These are phyloP conservation scores for Cryoendolithus antarcticus DNA, from an alignment of 2,329 filamentous ascomycete genomes.

Conservation along the genomic window DNA sequence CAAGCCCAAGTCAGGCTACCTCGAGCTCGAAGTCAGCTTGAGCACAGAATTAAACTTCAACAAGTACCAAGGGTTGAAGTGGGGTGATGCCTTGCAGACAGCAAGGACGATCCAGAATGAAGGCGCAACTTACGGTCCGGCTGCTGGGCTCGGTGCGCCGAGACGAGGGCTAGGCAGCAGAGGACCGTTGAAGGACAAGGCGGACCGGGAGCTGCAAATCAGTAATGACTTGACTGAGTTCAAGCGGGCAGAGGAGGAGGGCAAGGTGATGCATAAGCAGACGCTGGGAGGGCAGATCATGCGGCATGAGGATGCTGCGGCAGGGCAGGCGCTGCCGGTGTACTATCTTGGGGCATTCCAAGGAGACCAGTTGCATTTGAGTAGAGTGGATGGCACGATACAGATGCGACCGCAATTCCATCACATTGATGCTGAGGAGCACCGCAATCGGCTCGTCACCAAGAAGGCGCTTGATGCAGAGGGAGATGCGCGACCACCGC, in stretches of 20 bases:
- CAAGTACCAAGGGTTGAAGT: slow-evolving; percentile 65
- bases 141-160: slow-evolving; percentile 29
- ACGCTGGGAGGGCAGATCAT: slow-evolving; percentile 75
- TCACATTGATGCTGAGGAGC: slow-evolving; percentile 74
- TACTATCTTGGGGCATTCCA: slow-evolving; percentile 93
- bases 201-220: slow-evolving; percentile 29
- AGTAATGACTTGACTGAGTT: slow-evolving; percentile 40
- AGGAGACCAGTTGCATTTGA: slow-evolving; percentile 74
- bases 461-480: slow-evolving; percentile 30
- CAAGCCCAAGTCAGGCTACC: slow-evolving; percentile 69
- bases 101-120: slow-evolving; percentile 28
- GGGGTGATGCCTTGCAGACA: slow-evolving; percentile 62
- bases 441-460: slow-evolving; percentile 48
- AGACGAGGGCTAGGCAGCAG: slow-evolving; percentile 9
- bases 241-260: slow-evolving; percentile 54
- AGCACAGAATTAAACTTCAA: slow-evolving; percentile 66
- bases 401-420: slow-evolving; percentile 87
- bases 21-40: slow-evolving; percentile 86
- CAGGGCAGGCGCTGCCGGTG: slow-evolving; percentile 47
- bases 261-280: slow-evolving; percentile 64
- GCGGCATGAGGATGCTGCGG: slow-evolving; percentile 50
- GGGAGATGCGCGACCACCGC: slow-evolving; percentile 28
- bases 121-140: slow-evolving; percentile 33
- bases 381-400: slow-evolving; percentile 68
- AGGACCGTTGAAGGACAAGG: slow-evolving; percentile 31